These are phyloP conservation scores for Exophiala lecanii-corni DNA, from an alignment of 2,329 filamentous ascomycete genomes.

Conservation along the genomic window DNA sequence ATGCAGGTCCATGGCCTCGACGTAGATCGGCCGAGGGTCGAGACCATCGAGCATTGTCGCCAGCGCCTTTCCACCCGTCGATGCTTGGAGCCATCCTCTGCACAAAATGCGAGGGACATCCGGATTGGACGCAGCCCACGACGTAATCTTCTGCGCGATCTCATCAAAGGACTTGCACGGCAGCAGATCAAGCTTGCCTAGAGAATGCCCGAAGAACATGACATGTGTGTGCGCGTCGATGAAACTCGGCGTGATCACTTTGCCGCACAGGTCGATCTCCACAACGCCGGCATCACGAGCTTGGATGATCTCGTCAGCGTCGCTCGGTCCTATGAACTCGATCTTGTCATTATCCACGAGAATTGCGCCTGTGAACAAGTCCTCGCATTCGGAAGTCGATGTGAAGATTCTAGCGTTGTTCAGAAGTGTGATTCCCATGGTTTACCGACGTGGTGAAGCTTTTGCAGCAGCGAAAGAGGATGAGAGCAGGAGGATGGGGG, in stretches of 20 bases:
- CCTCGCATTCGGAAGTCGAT: not conserved
- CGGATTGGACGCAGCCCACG: slow-evolving; percentile 37
- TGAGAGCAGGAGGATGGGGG: too few species aligned
- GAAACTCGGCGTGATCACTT: slow-evolving; percentile 42
- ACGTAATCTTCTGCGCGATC: slow-evolving; percentile 38
- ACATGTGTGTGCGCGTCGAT: slow-evolving; percentile 48
- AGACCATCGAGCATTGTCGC: slow-evolving; percentile 46
- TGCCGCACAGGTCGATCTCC: slow-evolving; percentile 18
- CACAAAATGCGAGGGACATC: slow-evolving; percentile 41
- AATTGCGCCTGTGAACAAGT: not conserved
- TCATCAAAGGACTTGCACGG: slow-evolving; percentile 39
- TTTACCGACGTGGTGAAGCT: not conserved
- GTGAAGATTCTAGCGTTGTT: slow-evolving; percentile 7
- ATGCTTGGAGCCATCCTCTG: slow-evolving; percentile 45
- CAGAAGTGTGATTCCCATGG: not conserved
- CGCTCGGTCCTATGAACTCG: not conserved
- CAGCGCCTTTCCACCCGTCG: slow-evolving; percentile 40
- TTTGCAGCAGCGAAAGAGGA: not conserved
- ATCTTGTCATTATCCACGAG: not conserved
- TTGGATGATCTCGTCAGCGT: not conserved
- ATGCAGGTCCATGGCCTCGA: slow-evolving; percentile 47
- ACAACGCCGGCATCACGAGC: slow-evolving; percentile 3
- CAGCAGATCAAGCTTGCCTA: slow-evolving; percentile 42
- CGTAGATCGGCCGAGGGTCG: slow-evolving; percentile 45
- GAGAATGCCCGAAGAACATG: slow-evolving; percentile 42